phyloP scores from a whole-genome alignment of 257 asterid species.

The Fraxinus pennsylvanica region DNA sequence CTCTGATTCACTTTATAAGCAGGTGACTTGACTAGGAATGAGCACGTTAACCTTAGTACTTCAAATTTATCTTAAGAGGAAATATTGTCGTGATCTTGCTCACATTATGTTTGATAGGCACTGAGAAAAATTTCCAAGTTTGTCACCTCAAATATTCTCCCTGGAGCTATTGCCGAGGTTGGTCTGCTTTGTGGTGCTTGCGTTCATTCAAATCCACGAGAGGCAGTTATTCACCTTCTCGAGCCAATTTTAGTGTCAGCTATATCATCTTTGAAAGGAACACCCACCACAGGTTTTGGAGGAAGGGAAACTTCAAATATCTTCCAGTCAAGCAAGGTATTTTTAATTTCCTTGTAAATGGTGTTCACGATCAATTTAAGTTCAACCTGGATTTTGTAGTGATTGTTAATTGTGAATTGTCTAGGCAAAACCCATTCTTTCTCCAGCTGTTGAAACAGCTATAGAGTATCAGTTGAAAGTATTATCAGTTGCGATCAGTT shows the following conservation, averaged over 20 bases:
- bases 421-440: conserved; percentile 69
- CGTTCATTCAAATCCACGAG: conserved; percentile 87
- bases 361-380: conserved; percentile 23
- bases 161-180: conserved; percentile 98
- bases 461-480: conserved; percentile 92
- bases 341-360: conserved; percentile 25
- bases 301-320: conserved; percentile 50
- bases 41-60: conserved; percentile 10
- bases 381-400: conserved; percentile 29
- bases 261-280: conserved; percentile 67
- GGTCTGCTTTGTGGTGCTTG: conserved; percentile 98
- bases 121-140: conserved; percentile 85
- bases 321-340: conserved; percentile 69
- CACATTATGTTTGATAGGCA: conserved; percentile 54
- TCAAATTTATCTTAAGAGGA: conserved; percentile 7
- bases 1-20: conserved; percentile 80
- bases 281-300: conserved; percentile 83
- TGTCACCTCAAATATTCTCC: conserved; percentile 87
- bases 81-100: conserved; percentile 29
- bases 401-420: conserved; percentile 31
- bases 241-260: conserved; percentile 77
- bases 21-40: conserved; percentile 51
- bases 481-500: conserved; percentile 85
- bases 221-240: conserved; percentile 77
- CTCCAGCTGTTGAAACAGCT: conserved; percentile 92